Evolutionary conservation across 257 asterid species (phyloP).

Genomic region (Capsicum baccatum): DNA sequence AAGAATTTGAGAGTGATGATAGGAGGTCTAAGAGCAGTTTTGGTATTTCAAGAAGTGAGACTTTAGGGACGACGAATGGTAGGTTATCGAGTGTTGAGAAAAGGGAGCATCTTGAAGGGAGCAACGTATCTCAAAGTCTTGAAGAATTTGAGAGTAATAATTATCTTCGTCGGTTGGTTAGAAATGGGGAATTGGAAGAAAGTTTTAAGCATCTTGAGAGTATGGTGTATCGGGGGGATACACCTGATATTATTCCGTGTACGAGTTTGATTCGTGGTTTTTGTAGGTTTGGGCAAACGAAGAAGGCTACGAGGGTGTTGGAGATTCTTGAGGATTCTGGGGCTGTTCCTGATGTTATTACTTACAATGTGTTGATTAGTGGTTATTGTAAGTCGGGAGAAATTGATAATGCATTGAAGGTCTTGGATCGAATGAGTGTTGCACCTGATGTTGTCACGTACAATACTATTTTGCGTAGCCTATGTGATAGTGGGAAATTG

Average conservation of each 20-base stretch:
- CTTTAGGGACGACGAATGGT: constrained; percentile 51
- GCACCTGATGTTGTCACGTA: constrained; percentile 87
- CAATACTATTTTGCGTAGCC: constrained; percentile 70
- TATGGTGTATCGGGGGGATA: constrained; percentile 73
- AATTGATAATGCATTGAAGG: constrained; percentile 59
- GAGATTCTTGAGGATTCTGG: constrained; percentile 85
- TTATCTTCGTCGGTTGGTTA: constrained; percentile 65
- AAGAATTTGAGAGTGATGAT: not conserved
- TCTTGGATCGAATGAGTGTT: constrained; percentile 73
- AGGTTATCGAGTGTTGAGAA: constrained; percentile 44
- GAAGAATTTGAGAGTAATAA: constrained; percentile 77
- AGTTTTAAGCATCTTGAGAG: constrained; percentile 71
- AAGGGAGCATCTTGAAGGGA: constrained; percentile 25
- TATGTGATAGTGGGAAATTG: constrained; percentile 76
- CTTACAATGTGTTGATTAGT: constrained; percentile 84
- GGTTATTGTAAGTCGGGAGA: constrained; percentile 87
- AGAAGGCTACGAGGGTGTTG: constrained; percentile 66
- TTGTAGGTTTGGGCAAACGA: constrained; percentile 66
- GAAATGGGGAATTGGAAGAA: constrained; percentile 71
- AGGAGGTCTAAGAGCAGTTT: constrained; percentile 31
- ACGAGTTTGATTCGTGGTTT: constrained; percentile 85
- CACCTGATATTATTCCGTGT: constrained; percentile 72
- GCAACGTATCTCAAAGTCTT: constrained; percentile 44
- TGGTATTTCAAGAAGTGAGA: constrained; percentile 57
- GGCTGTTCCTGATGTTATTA: constrained; percentile 85